These are phyloP conservation scores for Elsinoe arachidis DNA, from an alignment of 2,329 filamentous ascomycete species.

Conservation along the genomic window DNA sequence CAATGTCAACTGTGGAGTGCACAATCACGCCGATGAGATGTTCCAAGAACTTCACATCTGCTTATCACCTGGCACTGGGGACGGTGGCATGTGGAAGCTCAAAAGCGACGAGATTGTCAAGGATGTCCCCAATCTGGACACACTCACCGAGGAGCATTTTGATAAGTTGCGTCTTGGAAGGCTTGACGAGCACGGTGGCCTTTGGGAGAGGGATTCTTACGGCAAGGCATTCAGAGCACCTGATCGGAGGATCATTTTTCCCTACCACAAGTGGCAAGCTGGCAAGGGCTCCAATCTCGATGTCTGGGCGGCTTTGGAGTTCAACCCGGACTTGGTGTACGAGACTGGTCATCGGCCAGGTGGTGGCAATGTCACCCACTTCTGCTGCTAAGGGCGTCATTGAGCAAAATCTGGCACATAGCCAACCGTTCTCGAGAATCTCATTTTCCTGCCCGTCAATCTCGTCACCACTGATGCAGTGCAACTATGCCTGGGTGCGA, in stretches of 20 bases:
- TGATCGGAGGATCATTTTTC: not conserved
- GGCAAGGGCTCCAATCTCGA: not conserved
- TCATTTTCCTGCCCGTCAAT: no score
- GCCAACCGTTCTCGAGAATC: not conserved
- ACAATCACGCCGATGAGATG: conserved; percentile 11
- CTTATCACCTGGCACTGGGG: not conserved
- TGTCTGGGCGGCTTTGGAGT: conserved; percentile 10
- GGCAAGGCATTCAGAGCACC: conserved; percentile 8
- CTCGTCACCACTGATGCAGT: not conserved
- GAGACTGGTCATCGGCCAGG: conserved; percentile 3
- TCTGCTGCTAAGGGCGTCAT: not conserved
- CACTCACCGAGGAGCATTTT: conserved; percentile 1
- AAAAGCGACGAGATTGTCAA: conserved; percentile 4
- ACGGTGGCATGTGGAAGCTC: conserved; percentile 10
- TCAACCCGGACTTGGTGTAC: conserved; percentile 7
- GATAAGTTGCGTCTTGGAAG: conserved; percentile 4
- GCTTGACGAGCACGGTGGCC: conserved; percentile 8
- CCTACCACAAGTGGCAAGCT: conserved; percentile 9
- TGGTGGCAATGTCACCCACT: conserved; percentile 7
- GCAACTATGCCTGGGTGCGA: no score
- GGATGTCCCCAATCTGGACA: conserved; percentile 3
- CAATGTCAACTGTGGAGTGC: conserved; percentile 8
- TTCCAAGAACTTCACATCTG: conserved; percentile 11
- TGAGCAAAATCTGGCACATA: not conserved
- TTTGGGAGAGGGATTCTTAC: conserved; percentile 11